Conservation (phyloP, 1,139 yeast genomes). For the Spencermartinsiella ligniputridi region DNA sequence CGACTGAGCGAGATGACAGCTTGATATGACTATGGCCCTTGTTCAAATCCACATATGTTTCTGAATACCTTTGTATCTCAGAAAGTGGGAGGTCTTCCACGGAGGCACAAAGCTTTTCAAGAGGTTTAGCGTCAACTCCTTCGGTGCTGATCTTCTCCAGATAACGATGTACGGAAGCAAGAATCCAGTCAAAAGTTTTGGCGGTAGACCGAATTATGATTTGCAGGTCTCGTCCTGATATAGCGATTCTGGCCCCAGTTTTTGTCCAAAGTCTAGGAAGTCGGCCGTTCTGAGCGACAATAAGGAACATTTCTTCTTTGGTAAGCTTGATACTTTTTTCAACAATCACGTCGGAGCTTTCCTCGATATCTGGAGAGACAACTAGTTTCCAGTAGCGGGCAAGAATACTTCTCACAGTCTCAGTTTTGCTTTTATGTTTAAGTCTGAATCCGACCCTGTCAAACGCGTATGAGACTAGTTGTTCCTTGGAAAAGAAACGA, state of each 20-base stretch:
- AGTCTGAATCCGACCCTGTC: constrained; percentile 10
- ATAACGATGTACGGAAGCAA: constrained; percentile 29
- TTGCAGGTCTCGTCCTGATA: constrained; percentile 37
- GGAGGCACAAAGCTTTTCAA: constrained; percentile 18
- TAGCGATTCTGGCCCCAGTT: constrained; percentile 51
- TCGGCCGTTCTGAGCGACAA: constrained; percentile 46
- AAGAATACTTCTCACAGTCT: constrained; percentile 31
- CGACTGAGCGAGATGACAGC: constrained; percentile 22
- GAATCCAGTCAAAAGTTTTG: constrained; percentile 34
- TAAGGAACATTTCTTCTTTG: constrained; percentile 45
- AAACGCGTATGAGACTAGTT: constrained; percentile 28
- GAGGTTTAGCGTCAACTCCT: constrained; percentile 22
- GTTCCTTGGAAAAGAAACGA: constrained; percentile 32
- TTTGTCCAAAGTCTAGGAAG: constrained; percentile 48
- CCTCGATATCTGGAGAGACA: constrained; percentile 32
- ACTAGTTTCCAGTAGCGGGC: constrained; percentile 40
- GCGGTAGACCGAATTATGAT: constrained; percentile 37
- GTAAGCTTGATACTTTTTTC: constrained; percentile 39
- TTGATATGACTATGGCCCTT: constrained; percentile 18
- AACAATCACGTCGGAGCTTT: constrained; percentile 40
- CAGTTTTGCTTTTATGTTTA: constrained; percentile 16
- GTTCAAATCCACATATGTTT: constrained; percentile 26
- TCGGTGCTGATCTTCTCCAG: constrained; percentile 20
- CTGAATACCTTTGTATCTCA: constrained; percentile 30
- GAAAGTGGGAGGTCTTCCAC: constrained; percentile 20